Percentiles rank a stretch among this genome's conserved stretches.
phyloP scores from a whole-genome alignment of 805 yeast genomes.

The Yamadazyma kitorensis region DNA sequence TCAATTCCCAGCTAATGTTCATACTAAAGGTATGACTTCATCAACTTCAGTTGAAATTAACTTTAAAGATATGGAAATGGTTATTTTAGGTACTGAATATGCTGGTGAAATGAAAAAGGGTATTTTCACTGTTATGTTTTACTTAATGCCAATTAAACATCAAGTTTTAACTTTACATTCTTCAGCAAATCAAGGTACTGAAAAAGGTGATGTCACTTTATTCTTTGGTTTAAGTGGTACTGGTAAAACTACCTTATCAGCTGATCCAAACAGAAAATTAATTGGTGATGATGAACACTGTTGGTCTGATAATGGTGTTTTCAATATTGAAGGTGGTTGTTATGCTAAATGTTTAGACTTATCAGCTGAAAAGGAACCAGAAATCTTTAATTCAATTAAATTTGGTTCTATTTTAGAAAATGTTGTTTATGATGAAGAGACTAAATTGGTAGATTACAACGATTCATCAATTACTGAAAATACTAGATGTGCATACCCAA shows the following conservation, averaged over 20 bases:
- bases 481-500: slow-evolving; percentile 98
- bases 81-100: slow-evolving; percentile 95
- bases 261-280: slow-evolving; percentile 89
- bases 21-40: slow-evolving; percentile 97
- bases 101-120: slow-evolving; percentile 99
- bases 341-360: slow-evolving; percentile 95
- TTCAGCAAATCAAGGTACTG: slow-evolving; percentile 85
- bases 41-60: slow-evolving; percentile 93
- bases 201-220: slow-evolving; percentile 82
- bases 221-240: slow-evolving; percentile 98
- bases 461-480: slow-evolving; percentile 87
- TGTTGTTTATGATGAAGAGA: slow-evolving; percentile 74
- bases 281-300: slow-evolving; percentile 99
- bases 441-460: slow-evolving; percentile 83
- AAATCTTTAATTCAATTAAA: slow-evolving; percentile 89
- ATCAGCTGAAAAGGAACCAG: slow-evolving; percentile 92
- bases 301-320: slow-evolving; percentile 98
- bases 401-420: slow-evolving; percentile 95
- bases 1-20: slow-evolving; percentile 95
- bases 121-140: slow-evolving; percentile 97
- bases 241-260: slow-evolving; percentile 96
- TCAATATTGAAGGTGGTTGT: slow-evolving; percentile 99
- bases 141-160: slow-evolving; percentile 94
- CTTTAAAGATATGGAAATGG: slow-evolving; percentile 98
- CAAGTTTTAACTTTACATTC: slow-evolving; percentile 92